Evolutionary conservation across 306 rosid genomes (phyloP), one percentile per base, ranked within the genome.

Genomic region (Arachis stenosperma): DNA sequence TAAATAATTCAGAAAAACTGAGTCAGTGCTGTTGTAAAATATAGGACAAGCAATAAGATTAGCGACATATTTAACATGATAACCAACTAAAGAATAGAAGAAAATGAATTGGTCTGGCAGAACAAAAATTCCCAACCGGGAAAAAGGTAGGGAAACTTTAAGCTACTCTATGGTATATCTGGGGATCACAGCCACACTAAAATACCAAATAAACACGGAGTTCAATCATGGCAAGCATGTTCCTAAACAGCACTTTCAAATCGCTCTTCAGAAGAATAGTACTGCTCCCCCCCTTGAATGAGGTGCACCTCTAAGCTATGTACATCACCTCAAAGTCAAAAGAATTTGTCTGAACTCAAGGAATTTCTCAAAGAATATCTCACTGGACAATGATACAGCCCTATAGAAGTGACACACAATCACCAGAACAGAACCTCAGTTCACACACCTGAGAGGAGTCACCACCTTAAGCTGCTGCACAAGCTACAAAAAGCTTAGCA

Each of bases 111-210:
- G 71, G 88, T 84, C 87, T 81, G 83, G 83, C 69, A 75, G 37
- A 87, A 69, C 90, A 88, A 86, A 90, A 86, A 78, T 88, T 77
- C 87, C 85, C 89, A 79, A 64, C 68, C 71, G 72, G 85, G 81
- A 78, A 78, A 80, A 75, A 39, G 47, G 29, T 47, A 79, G 67
- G 56, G 71, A 71, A 75, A 75, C 57, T 76, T 78, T 51, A 80
- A 70, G 33, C 80, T 80, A 79, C 29, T 75, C 70, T 75, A 69
- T 75, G 52, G 80, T 77, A 46, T 79, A 74, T 75, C 67, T 61
- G 69, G 82, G 86, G 69, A 82, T 71, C 83, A 81, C 83, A 81
- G 84, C 70, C 75, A 68, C 70, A 77, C 56, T 67, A 78, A 33
- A 58, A 58, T 22, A 58, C 82, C 62, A 69, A 75, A 71, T 69